Evolutionary conservation across 2,329 filamentous ascomycete genomes (phyloP).

Genomic region (Apiospora hydei): DNA sequence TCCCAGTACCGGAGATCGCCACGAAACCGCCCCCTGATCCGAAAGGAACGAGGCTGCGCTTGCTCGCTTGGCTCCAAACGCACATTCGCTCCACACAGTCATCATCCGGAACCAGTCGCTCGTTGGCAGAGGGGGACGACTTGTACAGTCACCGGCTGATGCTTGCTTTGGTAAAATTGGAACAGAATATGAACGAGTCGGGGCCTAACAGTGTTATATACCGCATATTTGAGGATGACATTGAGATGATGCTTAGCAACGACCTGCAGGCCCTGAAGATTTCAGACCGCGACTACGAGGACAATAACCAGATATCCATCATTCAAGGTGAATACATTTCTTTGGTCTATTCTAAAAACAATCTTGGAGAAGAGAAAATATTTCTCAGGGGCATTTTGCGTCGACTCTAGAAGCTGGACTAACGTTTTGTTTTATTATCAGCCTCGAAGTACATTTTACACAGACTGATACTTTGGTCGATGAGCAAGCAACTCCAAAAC

Average conservation of each 20-base stretch:
- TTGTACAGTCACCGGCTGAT: background rate
- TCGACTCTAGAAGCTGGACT: background rate
- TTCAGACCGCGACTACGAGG: background rate
- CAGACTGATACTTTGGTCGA: background rate
- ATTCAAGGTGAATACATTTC: background rate
- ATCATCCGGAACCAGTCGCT: background rate
- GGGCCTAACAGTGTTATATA: background rate
- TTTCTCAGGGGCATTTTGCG: too few species aligned
- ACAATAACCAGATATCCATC: background rate
- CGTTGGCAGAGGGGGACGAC: background rate
- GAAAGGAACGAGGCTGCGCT: background rate
- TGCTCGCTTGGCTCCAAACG: background rate
- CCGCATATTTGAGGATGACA: background rate
- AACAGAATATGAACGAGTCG: background rate
- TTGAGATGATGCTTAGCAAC: background rate
- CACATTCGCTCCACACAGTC: background rate
- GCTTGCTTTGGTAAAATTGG: background rate
- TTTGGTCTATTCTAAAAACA: background rate
- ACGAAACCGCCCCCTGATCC: background rate
- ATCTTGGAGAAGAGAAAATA: rapidly evolving
- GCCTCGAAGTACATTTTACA: background rate
- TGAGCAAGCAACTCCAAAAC: background rate
- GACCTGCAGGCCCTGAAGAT: background rate
- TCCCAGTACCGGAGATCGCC: background rate
- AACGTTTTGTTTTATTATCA: background rate